These are phyloP conservation scores for Psilocybe cubensis DNA, from an alignment of 768 basidiomycete genomes.

Conservation along the genomic window DNA sequence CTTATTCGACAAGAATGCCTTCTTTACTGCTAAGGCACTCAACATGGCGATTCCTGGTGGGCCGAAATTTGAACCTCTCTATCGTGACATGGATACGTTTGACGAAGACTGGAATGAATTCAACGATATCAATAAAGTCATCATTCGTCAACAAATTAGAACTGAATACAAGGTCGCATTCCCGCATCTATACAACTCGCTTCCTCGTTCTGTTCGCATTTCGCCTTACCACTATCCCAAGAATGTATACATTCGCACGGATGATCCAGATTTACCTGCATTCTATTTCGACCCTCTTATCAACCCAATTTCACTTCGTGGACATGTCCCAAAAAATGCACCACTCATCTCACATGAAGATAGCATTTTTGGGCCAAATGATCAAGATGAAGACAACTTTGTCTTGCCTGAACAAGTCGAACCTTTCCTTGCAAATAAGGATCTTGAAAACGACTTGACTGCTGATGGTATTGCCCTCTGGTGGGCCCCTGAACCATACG, in stretches of 20 bases:
- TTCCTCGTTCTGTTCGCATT: slow-evolving; percentile 92
- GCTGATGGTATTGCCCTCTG: slow-evolving; percentile 97
- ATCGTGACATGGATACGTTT: slow-evolving; percentile 95
- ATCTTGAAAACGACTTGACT: slow-evolving; percentile 87
- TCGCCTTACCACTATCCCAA: slow-evolving; percentile 93
- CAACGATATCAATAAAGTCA: slow-evolving; percentile 99
- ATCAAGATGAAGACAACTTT: slow-evolving; percentile 85
- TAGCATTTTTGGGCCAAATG: slow-evolving; percentile 87
- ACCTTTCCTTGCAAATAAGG: slow-evolving; percentile 82
- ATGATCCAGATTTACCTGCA: slow-evolving; percentile 98
- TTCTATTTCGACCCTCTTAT: slow-evolving; percentile 99
- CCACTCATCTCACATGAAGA: slow-evolving; percentile 90
- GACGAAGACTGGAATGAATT: slow-evolving; percentile 99
- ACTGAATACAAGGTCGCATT: slow-evolving; percentile 99
- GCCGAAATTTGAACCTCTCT: slow-evolving; percentile 97
- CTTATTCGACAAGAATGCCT: slow-evolving; percentile 95
- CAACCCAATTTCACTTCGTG: slow-evolving; percentile 94
- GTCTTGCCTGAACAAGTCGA: slow-evolving; percentile 76
- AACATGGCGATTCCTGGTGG: slow-evolving; percentile 98
- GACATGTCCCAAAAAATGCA: slow-evolving; percentile 80
- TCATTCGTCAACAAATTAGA: slow-evolving; percentile 97
- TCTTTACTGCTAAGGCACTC: slow-evolving; percentile 97
- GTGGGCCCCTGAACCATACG: slow-evolving; percentile 99
- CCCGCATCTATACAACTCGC: slow-evolving; percentile 97
- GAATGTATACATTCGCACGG: slow-evolving; percentile 98